These are phyloP conservation scores for Novymonas esmeraldas DNA, from an alignment of 208 protist genomes.

Conservation along the genomic window DNA sequence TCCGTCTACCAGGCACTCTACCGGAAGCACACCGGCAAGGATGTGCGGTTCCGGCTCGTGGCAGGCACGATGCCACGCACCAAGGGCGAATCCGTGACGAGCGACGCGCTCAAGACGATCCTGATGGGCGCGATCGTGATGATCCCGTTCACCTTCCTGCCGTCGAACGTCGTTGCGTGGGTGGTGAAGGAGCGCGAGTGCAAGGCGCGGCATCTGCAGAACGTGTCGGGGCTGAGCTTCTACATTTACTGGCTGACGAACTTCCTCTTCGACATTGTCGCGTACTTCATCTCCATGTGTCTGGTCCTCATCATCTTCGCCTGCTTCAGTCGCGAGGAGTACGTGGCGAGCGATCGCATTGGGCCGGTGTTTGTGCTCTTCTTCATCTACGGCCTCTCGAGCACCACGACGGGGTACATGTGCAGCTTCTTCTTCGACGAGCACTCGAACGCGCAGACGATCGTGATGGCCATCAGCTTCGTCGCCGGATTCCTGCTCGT, in stretches of 20 bases:
- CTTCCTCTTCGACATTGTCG: constrained; percentile 58
- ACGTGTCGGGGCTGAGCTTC: constrained; percentile 68
- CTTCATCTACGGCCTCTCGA: constrained; percentile 50
- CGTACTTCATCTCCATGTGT: constrained; percentile 49
- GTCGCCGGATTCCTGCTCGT: constrained; percentile 63
- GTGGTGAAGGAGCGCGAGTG: constrained; percentile 84
- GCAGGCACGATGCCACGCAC: constrained; percentile 49
- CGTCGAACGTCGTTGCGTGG: constrained; percentile 64
- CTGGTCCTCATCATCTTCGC: constrained; percentile 45
- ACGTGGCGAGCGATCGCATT: constrained; percentile 32
- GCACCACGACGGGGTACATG: constrained; percentile 38
- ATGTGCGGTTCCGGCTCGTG: constrained; percentile 9
- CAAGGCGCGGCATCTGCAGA: constrained; percentile 79
- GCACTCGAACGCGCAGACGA: constrained; percentile 57
- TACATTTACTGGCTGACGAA: constrained; percentile 72
- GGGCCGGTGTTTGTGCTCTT: constrained; percentile 36
- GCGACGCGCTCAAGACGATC: constrained; percentile 36
- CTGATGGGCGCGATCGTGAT: constrained; percentile 24
- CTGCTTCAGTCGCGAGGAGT: constrained; percentile 50
- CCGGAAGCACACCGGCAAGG: constrained; percentile 22
- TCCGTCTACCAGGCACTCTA: constrained; percentile 30
- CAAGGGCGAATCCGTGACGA: constrained; percentile 19
- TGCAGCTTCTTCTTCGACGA: constrained; percentile 61
- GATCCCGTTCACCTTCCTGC: constrained; percentile 57
- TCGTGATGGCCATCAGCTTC: constrained; percentile 61